Base-by-base conservation (phyloP, 148 eudicot genomes). In the Chenopodium formosanum region DNA sequence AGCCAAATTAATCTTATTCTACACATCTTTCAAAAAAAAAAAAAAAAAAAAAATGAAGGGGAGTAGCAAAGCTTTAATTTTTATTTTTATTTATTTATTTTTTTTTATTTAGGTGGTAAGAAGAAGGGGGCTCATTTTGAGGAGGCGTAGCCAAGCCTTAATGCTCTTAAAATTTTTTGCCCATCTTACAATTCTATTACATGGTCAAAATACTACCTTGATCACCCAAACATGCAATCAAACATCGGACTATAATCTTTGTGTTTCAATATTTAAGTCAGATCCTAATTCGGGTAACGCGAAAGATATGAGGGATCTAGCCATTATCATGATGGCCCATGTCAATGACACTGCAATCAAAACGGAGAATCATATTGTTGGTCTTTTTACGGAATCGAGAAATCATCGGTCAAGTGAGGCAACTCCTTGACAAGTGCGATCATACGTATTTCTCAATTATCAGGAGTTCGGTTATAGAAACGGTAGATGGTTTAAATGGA, bases 181-280 rank as follows among this genome's bases (percentile, higher is more conserved):
- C 68, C 50, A 31, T 9, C 29, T 64, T 17, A 46, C 31, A 20
- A 78, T 63, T 11, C 29, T 37, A 19, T 48, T 67, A 14, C 50
- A 78, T 19, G 73, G 78, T 22, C 65, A 83, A 78, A 65, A 23
- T 13, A 44, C 62, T 9, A 65, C 78, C 23, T 25, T 83, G n/a
- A 66, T 83, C 22, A 70, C 74, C 66, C 50, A 64, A 14, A 73
- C 82, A 46, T 78, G 85, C 75, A 32, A 73, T 22, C 77, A 62
- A 65, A 78, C 82, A 72, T 69, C 60, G 3, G 8, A 83, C 67
- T 65, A 32, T 50, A 7, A 34, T 44, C 66, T 78, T 8, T 83
- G 85, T 58, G 9, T 14, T 12, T 72, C 81, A 34, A 83, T 82
- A 22, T 68, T 83, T 10, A 31, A 32, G 2, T 31, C 32, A 8